phyloP scores from a whole-genome alignment of 441 rosid genomes.

The Eruca vesicaria region DNA sequence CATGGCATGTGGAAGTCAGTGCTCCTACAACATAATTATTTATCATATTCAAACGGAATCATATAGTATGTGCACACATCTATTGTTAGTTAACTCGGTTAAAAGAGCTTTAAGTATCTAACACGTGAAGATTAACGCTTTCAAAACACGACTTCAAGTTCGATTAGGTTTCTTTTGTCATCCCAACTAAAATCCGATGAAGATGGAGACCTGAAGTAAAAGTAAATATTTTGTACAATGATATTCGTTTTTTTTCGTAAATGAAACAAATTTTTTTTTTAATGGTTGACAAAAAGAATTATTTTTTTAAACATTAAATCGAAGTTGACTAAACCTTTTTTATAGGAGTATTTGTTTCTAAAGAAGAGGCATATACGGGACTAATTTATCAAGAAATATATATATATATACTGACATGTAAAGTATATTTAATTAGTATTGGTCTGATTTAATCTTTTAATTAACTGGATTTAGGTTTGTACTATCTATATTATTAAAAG shows the following conservation, averaged over 20 bases:
- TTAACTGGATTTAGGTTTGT: background rate
- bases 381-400: background rate
- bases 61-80: background rate
- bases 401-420: background rate
- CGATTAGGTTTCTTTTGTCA: background rate
- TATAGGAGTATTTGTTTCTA: background rate
- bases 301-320: no score
- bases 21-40: slow-evolving; percentile 3
- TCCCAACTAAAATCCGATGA: no score
- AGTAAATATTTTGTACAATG: no score
- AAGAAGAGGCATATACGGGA: background rate
- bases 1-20: slow-evolving; percentile 26
- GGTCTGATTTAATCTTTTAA: background rate
- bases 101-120: background rate
- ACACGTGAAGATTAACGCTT: background rate
- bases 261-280: no score
- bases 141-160: background rate
- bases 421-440: background rate
- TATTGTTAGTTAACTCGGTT: background rate
- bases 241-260: background rate
- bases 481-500: no score
- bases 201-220: no score
- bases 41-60: background rate
- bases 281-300: background rate
- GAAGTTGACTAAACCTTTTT: no score